These are phyloP conservation scores for Trichoderma guizhouense DNA, from an alignment of 2,329 filamentous ascomycete species.

Conservation along the genomic window DNA sequence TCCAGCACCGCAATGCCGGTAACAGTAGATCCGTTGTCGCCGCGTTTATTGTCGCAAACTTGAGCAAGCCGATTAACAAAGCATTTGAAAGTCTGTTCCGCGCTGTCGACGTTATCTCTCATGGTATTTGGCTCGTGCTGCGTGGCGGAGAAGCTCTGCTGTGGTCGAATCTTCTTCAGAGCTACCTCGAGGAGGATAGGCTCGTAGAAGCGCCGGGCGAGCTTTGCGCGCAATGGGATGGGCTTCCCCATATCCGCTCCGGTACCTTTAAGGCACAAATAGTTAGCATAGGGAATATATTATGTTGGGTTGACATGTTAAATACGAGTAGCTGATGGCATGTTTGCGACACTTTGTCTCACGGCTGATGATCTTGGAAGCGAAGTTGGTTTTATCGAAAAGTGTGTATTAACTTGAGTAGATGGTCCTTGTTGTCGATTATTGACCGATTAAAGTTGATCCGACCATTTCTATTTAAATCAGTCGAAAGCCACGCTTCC, in stretches of 20 bases:
- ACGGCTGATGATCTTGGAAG: background rate
- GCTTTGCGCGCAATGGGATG: conserved; percentile 19
- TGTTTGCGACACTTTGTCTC: background rate
- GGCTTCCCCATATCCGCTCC: background rate
- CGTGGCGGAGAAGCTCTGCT: background rate
- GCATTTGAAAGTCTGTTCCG: conserved; percentile 25
- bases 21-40: conserved; percentile 28
- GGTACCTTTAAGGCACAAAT: background rate
- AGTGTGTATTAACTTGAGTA: background rate
- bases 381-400: no score
- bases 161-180: conserved; percentile 21
- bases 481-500: background rate
- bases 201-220: conserved; percentile 30
- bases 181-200: conserved; percentile 28
- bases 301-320: background rate
- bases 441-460: background rate
- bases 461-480: background rate
- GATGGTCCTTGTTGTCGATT: background rate
- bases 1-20: conserved; percentile 31
- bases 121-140: background rate
- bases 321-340: background rate
- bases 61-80: conserved; percentile 33
- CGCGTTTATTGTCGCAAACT: conserved; percentile 30
- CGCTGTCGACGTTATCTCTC: conserved; percentile 10
- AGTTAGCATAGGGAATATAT: background rate